Percentiles rank a stretch among this genome's conserved stretches.
Evolutionary conservation across 2,329 filamentous ascomycete genomes (phyloP).

Genomic region (Exophiala sideris): DNA sequence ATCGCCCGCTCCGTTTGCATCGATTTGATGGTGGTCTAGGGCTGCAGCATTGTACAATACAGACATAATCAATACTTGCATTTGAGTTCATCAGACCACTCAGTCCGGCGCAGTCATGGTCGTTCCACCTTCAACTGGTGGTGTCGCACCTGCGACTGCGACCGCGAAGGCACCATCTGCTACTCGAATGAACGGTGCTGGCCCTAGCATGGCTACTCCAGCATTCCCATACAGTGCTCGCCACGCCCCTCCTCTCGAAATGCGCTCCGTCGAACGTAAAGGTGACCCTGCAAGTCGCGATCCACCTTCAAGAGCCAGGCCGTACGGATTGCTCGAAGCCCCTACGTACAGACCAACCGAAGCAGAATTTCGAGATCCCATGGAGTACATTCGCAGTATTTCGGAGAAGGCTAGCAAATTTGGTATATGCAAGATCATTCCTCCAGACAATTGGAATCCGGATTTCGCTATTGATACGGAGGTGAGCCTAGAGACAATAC

Average conservation of each 20-base stretch:
- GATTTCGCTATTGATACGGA: slow-evolving; percentile 95
- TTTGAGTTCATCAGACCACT: background rate
- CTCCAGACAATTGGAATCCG: slow-evolving; percentile 89
- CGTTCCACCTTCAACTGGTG: slow-evolving; percentile 44
- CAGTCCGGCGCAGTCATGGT: slow-evolving; percentile 38
- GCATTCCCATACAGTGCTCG: slow-evolving; percentile 62
- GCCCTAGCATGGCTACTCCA: slow-evolving; percentile 42
- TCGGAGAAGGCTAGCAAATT: slow-evolving; percentile 79
- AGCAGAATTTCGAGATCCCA: slow-evolving; percentile 91
- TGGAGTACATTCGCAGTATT: slow-evolving; percentile 92
- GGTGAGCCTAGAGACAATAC: slow-evolving; percentile 53
- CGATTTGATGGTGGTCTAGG: no score
- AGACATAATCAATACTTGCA: background rate
- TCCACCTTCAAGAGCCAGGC: slow-evolving; percentile 70
- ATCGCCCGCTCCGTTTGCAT: background rate
- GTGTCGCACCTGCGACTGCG: slow-evolving; percentile 24
- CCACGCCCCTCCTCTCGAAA: slow-evolving; percentile 68
- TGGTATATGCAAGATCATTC: slow-evolving; percentile 93
- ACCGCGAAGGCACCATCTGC: slow-evolving; percentile 24
- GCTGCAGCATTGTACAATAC: background rate
- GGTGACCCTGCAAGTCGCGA: slow-evolving; percentile 77
- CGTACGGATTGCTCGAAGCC: slow-evolving; percentile 82
- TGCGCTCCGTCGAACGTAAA: slow-evolving; percentile 86
- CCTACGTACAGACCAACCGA: slow-evolving; percentile 86
- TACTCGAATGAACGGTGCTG: slow-evolving; percentile 41